phyloP scores from a whole-genome alignment of 805 yeast species.

The Candida anglica region DNA sequence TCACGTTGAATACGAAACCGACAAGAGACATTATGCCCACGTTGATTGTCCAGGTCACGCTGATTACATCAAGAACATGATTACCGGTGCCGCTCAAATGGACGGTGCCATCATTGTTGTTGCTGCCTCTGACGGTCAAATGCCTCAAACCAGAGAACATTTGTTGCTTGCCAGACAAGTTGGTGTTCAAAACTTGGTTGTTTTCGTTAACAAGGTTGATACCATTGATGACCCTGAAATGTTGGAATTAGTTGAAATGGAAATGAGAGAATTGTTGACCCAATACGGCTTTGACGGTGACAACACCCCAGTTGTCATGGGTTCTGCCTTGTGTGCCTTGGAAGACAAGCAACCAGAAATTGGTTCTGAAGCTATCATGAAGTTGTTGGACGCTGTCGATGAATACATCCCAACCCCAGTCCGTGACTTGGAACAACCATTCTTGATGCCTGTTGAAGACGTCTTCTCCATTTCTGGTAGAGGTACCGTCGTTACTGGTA shows the following conservation, averaged over 20 bases:
- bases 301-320: constrained; percentile 96
- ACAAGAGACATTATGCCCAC: constrained; percentile 92
- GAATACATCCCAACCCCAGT: constrained; percentile 92
- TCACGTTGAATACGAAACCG: constrained; percentile 96
- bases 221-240: constrained; percentile 98
- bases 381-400: constrained; percentile 89
- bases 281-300: constrained; percentile 98
- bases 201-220: constrained; percentile 96
- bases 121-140: constrained; percentile 98
- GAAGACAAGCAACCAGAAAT: constrained; percentile 87
- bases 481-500: constrained; percentile 98
- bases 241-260: constrained; percentile 99
- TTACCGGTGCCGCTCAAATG: constrained; percentile 99
- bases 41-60: constrained; percentile 99
- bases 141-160: constrained; percentile 99
- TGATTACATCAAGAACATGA: constrained; percentile 98
- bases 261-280: constrained; percentile 93
- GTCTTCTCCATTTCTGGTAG: constrained; percentile 98
- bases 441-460: constrained; percentile 96
- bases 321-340: constrained; percentile 95
- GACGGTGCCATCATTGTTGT: constrained; percentile 99
- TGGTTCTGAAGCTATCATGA: constrained; percentile 79
- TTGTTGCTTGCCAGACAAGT: constrained; percentile 97
- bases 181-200: constrained; percentile 97
- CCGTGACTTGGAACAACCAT: constrained; percentile 94